Evolutionary conservation across 2,329 filamentous ascomycete species (phyloP), one percentile per base, ranked within the genome.

Genomic region (Colletotrichum tofieldiae): DNA sequence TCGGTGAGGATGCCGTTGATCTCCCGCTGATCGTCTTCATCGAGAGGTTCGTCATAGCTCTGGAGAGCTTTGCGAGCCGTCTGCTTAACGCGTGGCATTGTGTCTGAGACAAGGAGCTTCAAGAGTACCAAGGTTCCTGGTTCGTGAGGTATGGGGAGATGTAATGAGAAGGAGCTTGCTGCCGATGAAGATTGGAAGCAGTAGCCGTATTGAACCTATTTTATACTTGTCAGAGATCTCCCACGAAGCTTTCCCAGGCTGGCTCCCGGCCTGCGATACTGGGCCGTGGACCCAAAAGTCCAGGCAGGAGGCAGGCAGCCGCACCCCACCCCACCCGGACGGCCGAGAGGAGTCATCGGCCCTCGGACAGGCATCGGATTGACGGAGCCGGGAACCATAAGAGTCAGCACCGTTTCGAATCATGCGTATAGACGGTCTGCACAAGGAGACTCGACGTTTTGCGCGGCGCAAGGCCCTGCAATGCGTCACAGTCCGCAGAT

Each of bases 11-110:
- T 47, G 35, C 51, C 66, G 5, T 59, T 61, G 63, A 73, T 74
- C 71, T 75, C 69, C 45, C 52, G 41, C 58, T 75, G 58, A 23
- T 75, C 75, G 29, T 73, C 74, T 32, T 75, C 75, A 47, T 77
- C 75, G 11, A 72, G 23, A 29, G 54, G 37, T 18, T 68, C 43
- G 16, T 52, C 35, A 29, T 16, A 14, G 3, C 5, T 6, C 8
- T 16, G 26, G 12, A 14, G 5, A n/a, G 45, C 7, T 18, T 26
- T 49, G 20, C 56, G 69, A 11, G 56, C 69, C 7, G 51, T 56
- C 9, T 59, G 58, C 16, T 63, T 72, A 11, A 43, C 63, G 26
- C 69, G 69, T 23, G 69, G 59, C 69, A 72, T 72, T 29, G 12
- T 56, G 12, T 56, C 23, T 14, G 35, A 37, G 4, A 32, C 29